Evolutionary conservation across 1,284 basidiomycete genomes (phyloP), one percentile per base, ranked within the genome.

Genomic region (Malassezia furfur): DNA sequence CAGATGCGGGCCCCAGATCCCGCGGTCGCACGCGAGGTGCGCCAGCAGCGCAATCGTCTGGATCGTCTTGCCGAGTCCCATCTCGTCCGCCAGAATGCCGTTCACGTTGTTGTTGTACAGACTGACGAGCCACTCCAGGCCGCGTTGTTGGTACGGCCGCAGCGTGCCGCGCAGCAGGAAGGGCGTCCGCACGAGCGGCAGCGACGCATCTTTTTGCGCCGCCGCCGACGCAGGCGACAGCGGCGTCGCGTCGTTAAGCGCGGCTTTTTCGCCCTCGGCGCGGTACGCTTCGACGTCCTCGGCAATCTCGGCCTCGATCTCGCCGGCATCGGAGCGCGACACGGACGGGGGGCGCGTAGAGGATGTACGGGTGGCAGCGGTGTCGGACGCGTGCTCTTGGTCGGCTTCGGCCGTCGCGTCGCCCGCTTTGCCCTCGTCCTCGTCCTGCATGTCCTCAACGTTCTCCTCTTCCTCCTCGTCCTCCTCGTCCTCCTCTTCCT

Each of bases 1-100:
- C 30, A 96, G 81, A 77, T 96, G 91, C 2, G 91, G 91, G 0
- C 93, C 93, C 91, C 91, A 96, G 57, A 93, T 88, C 6, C 91
- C 91, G 49, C 85, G 81, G 75, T 93, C 88, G 72, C 91, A 94
- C 14, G 91, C 91, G 12, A 96, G 81, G 76, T 96, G 89, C 9
- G 88, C 91, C 1, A 96, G 80, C 4, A 96, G 79, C 1, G 91
- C 80, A 57, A 96, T 96, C 1, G 91, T 96, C 75, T 96, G 91
- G 53, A 96, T 94, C 0, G 91, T 96, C 80, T 96, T 96, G 46
- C 91, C 91, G 61, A 56, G 67, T 38, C 58, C 67, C 77, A 78
- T 78, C 60, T 78, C 77, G 62, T 78, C 77, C 22, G 88, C 89
- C 39, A 93, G 78, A 58, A 96, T 94, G 2, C 91, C 91, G 75